Evolutionary conservation across 768 basidiomycete species (phyloP), one percentile per base, ranked within the genome.

Genomic region (Rhodotorula graminis): DNA sequence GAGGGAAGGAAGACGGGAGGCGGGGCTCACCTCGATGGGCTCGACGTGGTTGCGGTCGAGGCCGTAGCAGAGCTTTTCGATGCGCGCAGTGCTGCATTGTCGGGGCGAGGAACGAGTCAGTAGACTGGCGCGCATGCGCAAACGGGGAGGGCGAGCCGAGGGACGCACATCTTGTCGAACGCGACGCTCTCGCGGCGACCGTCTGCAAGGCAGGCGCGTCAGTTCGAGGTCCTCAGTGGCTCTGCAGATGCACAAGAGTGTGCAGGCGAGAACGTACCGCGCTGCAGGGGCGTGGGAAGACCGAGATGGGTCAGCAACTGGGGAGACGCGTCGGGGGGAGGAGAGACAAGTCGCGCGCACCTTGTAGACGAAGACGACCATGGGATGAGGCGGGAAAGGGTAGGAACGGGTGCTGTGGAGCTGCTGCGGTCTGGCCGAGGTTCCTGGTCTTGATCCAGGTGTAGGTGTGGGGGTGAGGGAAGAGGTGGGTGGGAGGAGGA

Each of bases 31-130:
- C 81, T 96, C 94, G 50, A 96, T 90, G 9, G 96, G 90, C 77
- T 96, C 91, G 33, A 99, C 88, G 74, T 92, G 90, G 78, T 94
- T 89, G 68, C 86, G 84, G 81, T 99, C 94, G 31, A 99, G 87
- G 71, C 96, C 96, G 81, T 98, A 98, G 79, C 93, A 96, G 27
- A 99, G 87, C 83, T 84, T 83, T 74, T 81, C 80, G 74, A 83
- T 82, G 67, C 77, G 73, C n/a, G 67, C 75, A 12, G 75, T 76
- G 58, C 74, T 75, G 70, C 11, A 31, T 21, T 37, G 37, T n/a
- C 37, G 9, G 37, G 37, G 37, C 4, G 37, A 37, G 37, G n/a
- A 7, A 31, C 50, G 21, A 1, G 47, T 47, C 53, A 65, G 60
- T 44, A n/a, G 25, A 10, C 10, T 19, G 33, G 27, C 25, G 23